phyloP scores from a whole-genome alignment of 2,329 filamentous ascomycete species.

The Phoma sp. region DNA sequence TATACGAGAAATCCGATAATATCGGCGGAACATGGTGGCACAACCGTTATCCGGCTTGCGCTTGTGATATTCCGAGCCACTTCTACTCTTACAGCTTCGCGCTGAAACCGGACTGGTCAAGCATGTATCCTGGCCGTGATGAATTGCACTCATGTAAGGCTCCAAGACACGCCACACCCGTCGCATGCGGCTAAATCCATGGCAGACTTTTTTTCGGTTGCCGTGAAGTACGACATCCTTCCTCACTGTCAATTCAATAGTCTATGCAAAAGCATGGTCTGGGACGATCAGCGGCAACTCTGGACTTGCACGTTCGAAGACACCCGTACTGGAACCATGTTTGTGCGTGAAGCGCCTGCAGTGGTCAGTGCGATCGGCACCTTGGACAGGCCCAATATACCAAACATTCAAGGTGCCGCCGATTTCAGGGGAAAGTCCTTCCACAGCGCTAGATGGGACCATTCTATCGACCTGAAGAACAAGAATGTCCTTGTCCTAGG shows the following conservation, averaged over 20 bases:
- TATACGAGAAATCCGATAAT: neutral
- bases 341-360: neutral
- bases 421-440: neutral
- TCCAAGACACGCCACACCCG: no score
- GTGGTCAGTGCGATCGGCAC: neutral
- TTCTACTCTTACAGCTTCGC: neutral
- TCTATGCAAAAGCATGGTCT: neutral
- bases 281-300: neutral
- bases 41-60: neutral
- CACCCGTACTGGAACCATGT: neutral
- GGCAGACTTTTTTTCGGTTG: neutral
- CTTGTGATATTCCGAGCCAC: neutral
- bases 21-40: neutral
- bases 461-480: neutral
- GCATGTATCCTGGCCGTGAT: neutral
- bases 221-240: neutral
- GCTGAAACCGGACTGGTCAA: neutral
- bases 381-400: neutral
- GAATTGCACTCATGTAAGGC: neutral
- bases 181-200: no score
- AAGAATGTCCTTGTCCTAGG: neutral
- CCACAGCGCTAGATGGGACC: neutral
- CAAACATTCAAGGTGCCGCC: neutral
- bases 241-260: neutral
- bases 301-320: neutral